Conservation (phyloP, 768 basidiomycete species). For the Termitomyces sp. region DNA sequence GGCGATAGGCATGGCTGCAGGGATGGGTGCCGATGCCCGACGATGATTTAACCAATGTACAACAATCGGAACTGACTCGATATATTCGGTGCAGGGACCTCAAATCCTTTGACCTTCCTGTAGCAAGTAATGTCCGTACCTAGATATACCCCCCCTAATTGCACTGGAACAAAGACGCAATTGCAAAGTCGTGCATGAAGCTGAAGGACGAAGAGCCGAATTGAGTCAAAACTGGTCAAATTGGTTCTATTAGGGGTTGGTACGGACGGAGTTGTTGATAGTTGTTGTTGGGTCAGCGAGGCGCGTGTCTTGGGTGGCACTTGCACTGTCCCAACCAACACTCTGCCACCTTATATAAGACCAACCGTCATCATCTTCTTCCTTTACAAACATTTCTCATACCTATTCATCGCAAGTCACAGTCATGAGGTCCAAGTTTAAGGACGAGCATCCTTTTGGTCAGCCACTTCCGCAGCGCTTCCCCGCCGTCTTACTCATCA, state of each 20-base stretch:
- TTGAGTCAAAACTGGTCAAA: background rate
- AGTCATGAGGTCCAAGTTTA: constrained; percentile 90
- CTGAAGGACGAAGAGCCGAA: background rate
- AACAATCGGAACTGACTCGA: background rate
- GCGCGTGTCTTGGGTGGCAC: constrained; percentile 35
- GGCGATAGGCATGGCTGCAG: constrained; percentile 66
- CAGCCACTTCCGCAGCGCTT: constrained; percentile 26
- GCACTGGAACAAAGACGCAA: background rate
- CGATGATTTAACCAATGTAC: background rate
- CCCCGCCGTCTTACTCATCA: constrained; percentile 27
- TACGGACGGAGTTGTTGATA: constrained; percentile 15
- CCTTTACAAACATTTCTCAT: background rate
- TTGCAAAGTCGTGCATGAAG: background rate
- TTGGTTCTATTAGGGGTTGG: constrained; percentile 7
- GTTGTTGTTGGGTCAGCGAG: constrained; percentile 22
- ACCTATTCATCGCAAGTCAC: constrained; percentile 1
- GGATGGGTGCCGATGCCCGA: constrained; percentile 42
- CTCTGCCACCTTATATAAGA: constrained; percentile 17
- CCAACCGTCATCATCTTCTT: constrained; percentile 7
- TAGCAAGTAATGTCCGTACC: background rate
- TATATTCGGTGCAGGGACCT: background rate
- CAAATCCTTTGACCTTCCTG: background rate
- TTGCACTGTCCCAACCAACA: constrained; percentile 23
- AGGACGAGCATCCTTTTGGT: constrained; percentile 99
- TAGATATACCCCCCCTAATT: background rate